Evolutionary conservation across 306 rosid species (phyloP).

Genomic region (Rosa multiflora): DNA sequence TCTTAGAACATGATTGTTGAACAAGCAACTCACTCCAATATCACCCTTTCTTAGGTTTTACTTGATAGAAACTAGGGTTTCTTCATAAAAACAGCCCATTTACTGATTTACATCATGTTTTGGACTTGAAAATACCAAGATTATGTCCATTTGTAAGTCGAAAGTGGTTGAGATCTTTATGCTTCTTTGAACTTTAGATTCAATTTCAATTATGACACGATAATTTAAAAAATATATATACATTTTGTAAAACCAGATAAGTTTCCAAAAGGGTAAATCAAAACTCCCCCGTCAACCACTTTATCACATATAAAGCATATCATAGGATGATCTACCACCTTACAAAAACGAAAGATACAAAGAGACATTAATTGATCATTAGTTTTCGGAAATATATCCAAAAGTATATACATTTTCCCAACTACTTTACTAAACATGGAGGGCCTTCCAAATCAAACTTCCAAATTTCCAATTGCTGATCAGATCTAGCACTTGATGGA

Average conservation of each 20-base stretch:
- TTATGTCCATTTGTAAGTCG: background rate
- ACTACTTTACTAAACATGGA: background rate
- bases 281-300: background rate
- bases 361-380: background rate
- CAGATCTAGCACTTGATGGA: conserved; percentile 1
- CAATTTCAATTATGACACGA: background rate
- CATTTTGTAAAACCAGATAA: background rate
- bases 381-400: background rate
- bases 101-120: background rate
- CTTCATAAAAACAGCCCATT: background rate
- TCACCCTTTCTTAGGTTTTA: background rate
- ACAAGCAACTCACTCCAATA: background rate
- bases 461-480: background rate
- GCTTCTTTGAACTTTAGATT: too few relatives aligned
- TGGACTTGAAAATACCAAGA: background rate
- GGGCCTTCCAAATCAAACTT: background rate
- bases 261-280: background rate
- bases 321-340: background rate
- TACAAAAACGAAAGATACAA: background rate
- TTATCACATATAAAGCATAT: too few relatives aligned
- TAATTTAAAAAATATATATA: too few relatives aligned
- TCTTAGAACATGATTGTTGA: background rate
- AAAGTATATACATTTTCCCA: background rate
- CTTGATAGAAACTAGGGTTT: background rate
- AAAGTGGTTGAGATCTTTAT: background rate